Conservation (phyloP, 2,329 filamentous ascomycete genomes). For the Scedosporium minutisporum region DNA sequence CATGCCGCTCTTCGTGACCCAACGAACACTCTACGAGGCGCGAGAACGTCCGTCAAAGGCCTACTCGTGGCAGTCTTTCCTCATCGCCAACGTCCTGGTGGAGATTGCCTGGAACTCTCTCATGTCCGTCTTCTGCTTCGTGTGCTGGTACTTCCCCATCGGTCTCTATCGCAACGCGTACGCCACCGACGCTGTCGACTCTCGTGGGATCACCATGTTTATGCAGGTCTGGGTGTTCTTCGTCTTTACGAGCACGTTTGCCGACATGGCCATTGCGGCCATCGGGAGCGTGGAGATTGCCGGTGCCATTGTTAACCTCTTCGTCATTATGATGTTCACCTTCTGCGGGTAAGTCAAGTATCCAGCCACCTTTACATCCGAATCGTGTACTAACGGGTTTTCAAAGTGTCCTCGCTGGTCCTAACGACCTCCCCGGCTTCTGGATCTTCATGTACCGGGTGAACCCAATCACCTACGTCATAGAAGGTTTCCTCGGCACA, state of each 20-base stretch:
- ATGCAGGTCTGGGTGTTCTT: constrained; percentile 55
- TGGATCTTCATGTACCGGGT: constrained; percentile 72
- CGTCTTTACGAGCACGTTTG: constrained; percentile 57
- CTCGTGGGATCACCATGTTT: constrained; percentile 52
- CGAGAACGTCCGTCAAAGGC: constrained; percentile 58
- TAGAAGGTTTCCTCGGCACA: constrained; percentile 54
- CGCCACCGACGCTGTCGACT: constrained; percentile 31
- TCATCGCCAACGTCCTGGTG: constrained; percentile 50
- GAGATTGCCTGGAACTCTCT: constrained; percentile 60
- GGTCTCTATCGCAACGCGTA: constrained; percentile 51
- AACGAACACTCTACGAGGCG: constrained; percentile 60
- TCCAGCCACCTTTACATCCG: not conserved
- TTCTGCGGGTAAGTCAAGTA: constrained; percentile 34
- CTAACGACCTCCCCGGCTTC: constrained; percentile 55
- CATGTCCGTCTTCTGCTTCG: constrained; percentile 50
- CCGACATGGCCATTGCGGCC: constrained; percentile 53
- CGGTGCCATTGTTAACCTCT: constrained; percentile 53
- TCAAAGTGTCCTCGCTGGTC: constrained; percentile 49
- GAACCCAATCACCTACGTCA: constrained; percentile 66
- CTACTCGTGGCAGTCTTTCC: constrained; percentile 60
- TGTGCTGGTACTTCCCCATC: constrained; percentile 61
- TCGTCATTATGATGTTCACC: constrained; percentile 53
- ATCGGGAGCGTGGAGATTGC: constrained; percentile 53
- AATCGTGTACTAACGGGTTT: too few species aligned
- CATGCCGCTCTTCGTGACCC: constrained; percentile 61